Evolutionary conservation across 192 early-diverging fungal genomes (phyloP), one percentile per base, ranked within the genome.

Genomic region (Backusella macrospora): DNA sequence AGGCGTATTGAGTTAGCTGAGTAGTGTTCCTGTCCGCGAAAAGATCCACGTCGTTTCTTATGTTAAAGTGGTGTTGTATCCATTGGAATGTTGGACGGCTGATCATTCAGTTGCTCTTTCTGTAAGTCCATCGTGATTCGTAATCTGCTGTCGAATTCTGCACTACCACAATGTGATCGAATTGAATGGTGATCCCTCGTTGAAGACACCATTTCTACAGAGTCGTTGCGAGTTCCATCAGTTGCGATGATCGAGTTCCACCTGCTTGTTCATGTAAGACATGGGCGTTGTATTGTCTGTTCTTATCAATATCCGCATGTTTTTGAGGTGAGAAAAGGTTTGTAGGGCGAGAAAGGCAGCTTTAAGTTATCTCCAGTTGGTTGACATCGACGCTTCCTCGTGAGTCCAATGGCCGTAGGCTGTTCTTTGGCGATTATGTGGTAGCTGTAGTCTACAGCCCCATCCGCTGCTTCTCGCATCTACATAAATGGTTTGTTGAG

Each of bases 341-440:
- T n/a, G 62, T 72, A 42, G 37, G 4, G 68, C 48, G 3, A 67
- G 48, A 42, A 66, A 70, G 5, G 72, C 73, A 5, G 62, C 34
- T 66, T 70, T 65, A 1, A 81, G 18, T 40, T 81, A 74, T 42
- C 78, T 72, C 64, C 55, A 76, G 49, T 78, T 78, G 71, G 78
- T 79, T 43, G 75, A 71, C 26, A 37, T 1, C 0, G 13, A n/a
- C 15, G 26, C 14, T 63, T 77, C 64, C 16, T 49, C 12, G 7
- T 10, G 3, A 12, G 71, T 45, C 44, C 16, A 21, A 23, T 26
- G 26, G 10, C 45, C 47, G 47, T n/a, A n/a, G n/a, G n/a, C n/a
- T n/a, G n/a, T n/a, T n/a, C n/a, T n/a, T n/a, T n/a, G n/a, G n/a
- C n/a, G n/a, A n/a, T n/a, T n/a, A n/a, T n/a, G n/a, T n/a, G n/a